Evolutionary conservation across 164 flowering plant genomes (phyloP), one percentile per base, ranked within the genome.

Genomic region (Aristolochia fimbriata): DNA sequence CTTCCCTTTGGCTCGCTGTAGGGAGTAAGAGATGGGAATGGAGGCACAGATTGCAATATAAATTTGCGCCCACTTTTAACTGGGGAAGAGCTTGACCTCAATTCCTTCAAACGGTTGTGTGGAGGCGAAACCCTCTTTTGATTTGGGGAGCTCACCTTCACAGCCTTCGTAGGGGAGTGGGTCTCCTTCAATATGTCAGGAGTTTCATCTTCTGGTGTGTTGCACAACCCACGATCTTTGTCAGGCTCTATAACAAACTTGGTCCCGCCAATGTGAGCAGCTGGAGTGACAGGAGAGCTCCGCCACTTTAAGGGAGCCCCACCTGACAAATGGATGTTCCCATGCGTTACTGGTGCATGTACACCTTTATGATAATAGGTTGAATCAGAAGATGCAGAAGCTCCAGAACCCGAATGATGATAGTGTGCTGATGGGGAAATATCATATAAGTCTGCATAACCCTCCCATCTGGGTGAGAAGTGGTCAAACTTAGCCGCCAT

Each of bases 91-190:
- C 72, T 73, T 41, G 79, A 78, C 51, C 76, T 74, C 55, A 76
- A 68, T 61, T 66, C 77, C 20, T 66, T 65, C 48, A 59, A 55
- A 25, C 31, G 76, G 59, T 51, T 60, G 21, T 78, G 79, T 37
- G 90, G 88, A 70, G 91, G 85, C 64, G 88, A 82, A 61, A 84
- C 75, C 30, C 88, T 79, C 70, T 86, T 87, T 60, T 74, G 69
- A 62, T 79, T 84, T 17, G 96, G 93, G 16, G 96, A 87, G 66
- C 78, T 75, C 51, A 71, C 80, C 73, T 82, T 81, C 17, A 82
- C 80, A 46, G 76, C 57, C 65, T 73, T 68, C 12, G 46, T 55
- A 16, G 81, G 74, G 16, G 80, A 67, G 52, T 71, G 55, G 58
- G 72, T 49, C 41, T 83, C 81, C 64, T 78, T 77, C 63, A 82